These are phyloP conservation scores for Epicoccum nigrum DNA, from an alignment of 2,329 filamentous ascomycete species.

Conservation along the genomic window DNA sequence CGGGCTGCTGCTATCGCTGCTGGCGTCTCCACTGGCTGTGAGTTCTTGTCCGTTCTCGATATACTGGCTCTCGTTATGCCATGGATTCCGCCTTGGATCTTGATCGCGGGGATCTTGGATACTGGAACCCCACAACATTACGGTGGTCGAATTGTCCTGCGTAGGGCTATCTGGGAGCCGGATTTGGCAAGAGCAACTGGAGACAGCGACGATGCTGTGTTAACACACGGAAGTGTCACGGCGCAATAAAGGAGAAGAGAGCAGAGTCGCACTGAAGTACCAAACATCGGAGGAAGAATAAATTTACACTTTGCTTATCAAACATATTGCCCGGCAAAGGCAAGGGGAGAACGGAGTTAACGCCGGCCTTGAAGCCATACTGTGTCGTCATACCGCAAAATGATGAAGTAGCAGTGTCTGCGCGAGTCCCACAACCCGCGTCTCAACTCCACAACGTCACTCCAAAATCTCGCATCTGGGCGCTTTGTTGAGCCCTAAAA, in stretches of 20 bases:
- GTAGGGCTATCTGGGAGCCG: background rate
- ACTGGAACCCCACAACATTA: constrained; percentile 33
- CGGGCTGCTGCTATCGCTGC: constrained; percentile 27
- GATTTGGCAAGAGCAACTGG: constrained; percentile 1
- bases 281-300: background rate
- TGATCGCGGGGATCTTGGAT: constrained; percentile 27
- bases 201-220: background rate
- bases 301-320: background rate
- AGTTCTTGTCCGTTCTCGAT: constrained; percentile 28
- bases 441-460: constrained; percentile 12
- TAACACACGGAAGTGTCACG: background rate
- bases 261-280: background rate
- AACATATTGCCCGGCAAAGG: background rate
- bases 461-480: constrained; percentile 1
- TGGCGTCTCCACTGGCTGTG: constrained; percentile 17
- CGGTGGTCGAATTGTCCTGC: background rate
- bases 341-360: constrained; percentile 11
- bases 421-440: constrained; percentile 2
- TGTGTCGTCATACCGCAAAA: constrained; percentile 16
- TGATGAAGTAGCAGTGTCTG: constrained; percentile 9
- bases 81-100: constrained; percentile 40
- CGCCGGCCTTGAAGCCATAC: constrained; percentile 9
- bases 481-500: constrained; percentile 5
- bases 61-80: constrained; percentile 42
- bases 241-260: background rate